Evolutionary conservation across 441 rosid genomes (phyloP).

Genomic region (Raphanus hybrid): DNA sequence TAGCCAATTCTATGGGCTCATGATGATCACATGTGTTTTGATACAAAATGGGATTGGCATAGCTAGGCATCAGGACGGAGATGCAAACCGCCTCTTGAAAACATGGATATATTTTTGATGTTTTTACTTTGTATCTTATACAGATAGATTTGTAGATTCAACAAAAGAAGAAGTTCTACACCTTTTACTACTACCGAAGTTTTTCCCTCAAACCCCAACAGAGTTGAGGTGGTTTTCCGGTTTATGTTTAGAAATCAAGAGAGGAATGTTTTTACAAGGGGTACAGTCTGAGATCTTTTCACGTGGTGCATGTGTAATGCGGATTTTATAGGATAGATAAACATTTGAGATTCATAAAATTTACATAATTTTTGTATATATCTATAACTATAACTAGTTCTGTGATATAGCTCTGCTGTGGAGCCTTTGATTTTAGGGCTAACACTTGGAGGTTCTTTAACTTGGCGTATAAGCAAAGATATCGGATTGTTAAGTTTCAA

Average conservation of each 20-base stretch:
- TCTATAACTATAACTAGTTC: neutral
- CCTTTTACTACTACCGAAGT: constrained; percentile 19
- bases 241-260: constrained; percentile 13
- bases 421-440: constrained; percentile 20
- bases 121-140: constrained; percentile 25
- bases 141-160: constrained; percentile 42
- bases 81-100: constrained; percentile 28
- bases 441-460: neutral
- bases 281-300: constrained; percentile 15
- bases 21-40: constrained; percentile 20
- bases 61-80: constrained; percentile 24
- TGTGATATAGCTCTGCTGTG: constrained; percentile 12
- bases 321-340: constrained; percentile 28
- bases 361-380: constrained; percentile 32
- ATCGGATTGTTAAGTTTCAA: constrained; percentile 13
- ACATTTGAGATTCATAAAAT: constrained; percentile 11
- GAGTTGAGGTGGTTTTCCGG: neutral
- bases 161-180: constrained; percentile 4
- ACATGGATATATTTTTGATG: constrained; percentile 15
- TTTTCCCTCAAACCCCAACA: constrained; percentile 24
- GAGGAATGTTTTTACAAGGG: constrained; percentile 18
- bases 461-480: constrained; percentile 13
- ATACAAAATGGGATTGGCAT: constrained; percentile 12
- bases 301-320: constrained; percentile 12
- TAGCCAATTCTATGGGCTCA: constrained; percentile 47